Evolutionary conservation across 306 rosid species (phyloP).

Genomic region (Lathyrus sativus): DNA sequence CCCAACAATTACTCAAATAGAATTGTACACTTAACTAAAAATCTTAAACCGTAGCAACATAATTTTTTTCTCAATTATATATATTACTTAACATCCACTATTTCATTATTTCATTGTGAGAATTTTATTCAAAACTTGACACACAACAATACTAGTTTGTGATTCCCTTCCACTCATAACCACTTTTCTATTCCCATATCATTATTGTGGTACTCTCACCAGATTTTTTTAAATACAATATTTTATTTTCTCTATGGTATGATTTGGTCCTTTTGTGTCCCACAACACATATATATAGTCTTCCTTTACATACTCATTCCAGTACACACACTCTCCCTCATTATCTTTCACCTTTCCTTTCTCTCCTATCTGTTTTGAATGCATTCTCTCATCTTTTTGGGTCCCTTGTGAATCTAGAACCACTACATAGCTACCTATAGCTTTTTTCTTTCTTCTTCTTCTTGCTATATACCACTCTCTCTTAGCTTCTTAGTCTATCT

Average conservation of each 20-base stretch:
- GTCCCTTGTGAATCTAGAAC: conserved; percentile 36
- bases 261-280: conserved; percentile 44
- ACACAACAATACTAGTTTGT: no score
- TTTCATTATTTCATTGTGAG: no score
- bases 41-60: no score
- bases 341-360: conserved; percentile 33
- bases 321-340: conserved; percentile 47
- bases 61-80: no score
- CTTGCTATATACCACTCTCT: conserved; percentile 2
- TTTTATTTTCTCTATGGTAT: conserved; percentile 28
- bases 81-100: no score
- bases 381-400: conserved; percentile 37
- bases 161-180: background rate
- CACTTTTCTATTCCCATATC: background rate
- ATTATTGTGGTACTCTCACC: background rate
- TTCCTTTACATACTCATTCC: conserved; percentile 51
- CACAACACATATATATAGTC: conserved; percentile 57
- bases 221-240: conserved; percentile 7
- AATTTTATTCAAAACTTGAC: no score
- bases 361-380: conserved; percentile 35
- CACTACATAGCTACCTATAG: conserved; percentile 18
- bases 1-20: no score
- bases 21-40: no score
- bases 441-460: conserved; percentile 6
- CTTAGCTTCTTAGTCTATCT: background rate